Base-by-base conservation (phyloP, 129 eudicot species). In the Arctium minus region DNA sequence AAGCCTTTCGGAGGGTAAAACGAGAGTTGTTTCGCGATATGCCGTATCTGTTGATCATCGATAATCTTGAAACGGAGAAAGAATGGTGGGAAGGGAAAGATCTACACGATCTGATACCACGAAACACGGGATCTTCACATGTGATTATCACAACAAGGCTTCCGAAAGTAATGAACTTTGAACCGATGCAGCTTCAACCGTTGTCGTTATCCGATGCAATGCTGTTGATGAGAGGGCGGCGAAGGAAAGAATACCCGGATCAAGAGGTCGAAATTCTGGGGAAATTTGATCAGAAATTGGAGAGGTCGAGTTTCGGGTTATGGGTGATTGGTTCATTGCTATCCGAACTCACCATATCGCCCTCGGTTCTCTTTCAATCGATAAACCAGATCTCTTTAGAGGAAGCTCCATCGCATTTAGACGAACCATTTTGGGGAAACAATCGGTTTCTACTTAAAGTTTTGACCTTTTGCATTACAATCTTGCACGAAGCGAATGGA, bases 21-120 rank as follows among this genome's bases (percentile, higher is more conserved):
- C 79, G 96, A 60, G 98, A 94, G 82, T 42, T 94, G 10, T 94
- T 92, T 84, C 85, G 96, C 2, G 98, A 94, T 79, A 88, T 87
- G 94, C 97, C 98, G 0, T 94, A 94, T 83, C 72, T 94, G 29
- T 46, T 94, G 8, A 89, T 94, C 30, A 92, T 94, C 1, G 97
- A 92, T 81, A 88, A 94, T 81, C 94, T 94, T 1, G 97, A 94
- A 79, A 88, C 92, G 0, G 98, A 94, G 87, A 92, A 89, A 62
- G 96, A 92, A 81, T 94, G 97, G 98, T 94, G 98, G 97, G 98
- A 94, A 76, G 97, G 97, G 44, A 94, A 89, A 80, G 98, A 94
- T 83, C 85, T 94, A 44, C 94, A 89, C 72, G 97, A 94, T 75
- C 73, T 94, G 70, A 91, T 94, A 31, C 98, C 96, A 48, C 81